Conservation (phyloP, 1,284 basidiomycete genomes). For the Malassezia nana region DNA sequence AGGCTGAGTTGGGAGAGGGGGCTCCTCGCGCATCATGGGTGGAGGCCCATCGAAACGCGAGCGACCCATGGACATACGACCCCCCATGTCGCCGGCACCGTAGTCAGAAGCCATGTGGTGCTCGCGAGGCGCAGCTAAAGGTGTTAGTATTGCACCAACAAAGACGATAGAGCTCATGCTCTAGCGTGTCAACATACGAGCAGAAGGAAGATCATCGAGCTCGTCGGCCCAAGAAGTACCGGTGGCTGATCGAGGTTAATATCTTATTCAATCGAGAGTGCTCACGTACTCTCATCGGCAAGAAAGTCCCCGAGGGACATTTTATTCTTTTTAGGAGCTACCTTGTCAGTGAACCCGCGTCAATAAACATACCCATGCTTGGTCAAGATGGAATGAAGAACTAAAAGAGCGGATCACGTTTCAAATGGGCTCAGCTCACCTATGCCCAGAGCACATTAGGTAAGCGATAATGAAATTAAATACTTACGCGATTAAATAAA, state of each 20-base stretch:
- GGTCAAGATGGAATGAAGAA: neutral
- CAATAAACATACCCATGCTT: neutral
- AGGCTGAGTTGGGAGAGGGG: constrained; percentile 84
- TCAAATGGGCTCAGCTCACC: no score
- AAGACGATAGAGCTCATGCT: neutral
- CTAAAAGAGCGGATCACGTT: neutral
- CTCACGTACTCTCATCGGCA: constrained; percentile 32
- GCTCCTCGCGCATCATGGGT: constrained; percentile 62
- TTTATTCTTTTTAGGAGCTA: constrained; percentile 43
- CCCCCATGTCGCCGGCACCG: constrained; percentile 22
- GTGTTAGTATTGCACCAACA: neutral
- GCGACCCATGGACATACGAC: constrained; percentile 22
- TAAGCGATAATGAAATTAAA: neutral
- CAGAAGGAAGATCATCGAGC: constrained; percentile 42
- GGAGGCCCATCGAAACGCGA: constrained; percentile 26
- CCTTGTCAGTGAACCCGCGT: neutral
- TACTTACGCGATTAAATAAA: neutral
- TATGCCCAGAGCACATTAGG: no score
- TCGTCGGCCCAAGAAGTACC: constrained; percentile 48
- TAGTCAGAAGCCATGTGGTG: neutral
- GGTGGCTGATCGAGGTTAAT: constrained; percentile 18
- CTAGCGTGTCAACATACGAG: constrained; percentile 21
- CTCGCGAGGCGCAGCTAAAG: constrained; percentile 10
- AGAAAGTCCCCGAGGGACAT: constrained; percentile 44
- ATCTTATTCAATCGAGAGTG: neutral